Base-by-base conservation (phyloP, 768 basidiomycete species). In the Rubroboletus pulcherrimus region DNA sequence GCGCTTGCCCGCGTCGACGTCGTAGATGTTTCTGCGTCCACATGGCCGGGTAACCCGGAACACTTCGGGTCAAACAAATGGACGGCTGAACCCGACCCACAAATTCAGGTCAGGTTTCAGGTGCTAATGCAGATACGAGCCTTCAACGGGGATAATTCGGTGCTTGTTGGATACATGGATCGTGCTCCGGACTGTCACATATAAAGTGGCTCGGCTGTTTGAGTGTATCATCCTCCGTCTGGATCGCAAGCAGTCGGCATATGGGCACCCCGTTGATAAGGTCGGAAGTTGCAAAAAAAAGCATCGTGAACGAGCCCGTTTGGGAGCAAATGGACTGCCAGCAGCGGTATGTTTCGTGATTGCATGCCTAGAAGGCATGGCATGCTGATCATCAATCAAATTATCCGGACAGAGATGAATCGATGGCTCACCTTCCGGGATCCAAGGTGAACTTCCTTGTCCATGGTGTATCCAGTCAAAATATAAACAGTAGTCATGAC, bases 341-440 rank as follows among this genome's bases (percentile, higher is more conserved):
- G 9, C 3, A 19, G 38, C 8, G 4, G n/a, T 19, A 19, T 5
- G 10, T 15, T 14, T 17, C 15, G 7, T 15, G 35, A 15, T 37
- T 17, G 15, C 30, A 31, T 26, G 3, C 26, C 26, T 26, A 26
- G 26, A 5, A 12, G 34, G 12, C 5, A 12, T 34, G 12, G 12
- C 3, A 34, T 34, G 12, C 12, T 14, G 34, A 11, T 34, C 34
- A 34, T 12, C 34, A 14, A 34, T 5, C 12, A 11, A 34, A 34
- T 12, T 33, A 34, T 34, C 34, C 12, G 33, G 33, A 34, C 34
- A 34, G 12, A 34, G 34, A 34, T 12, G 6, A 34, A 11, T 14
- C 34, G 34, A 34, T 12, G 6, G 14, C 34, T 14, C 34, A 34
- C 26, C 26, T 26, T 26, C 94, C 93, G 41, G 92, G 52, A 17